Evolutionary conservation across 352 stramenopile species (phyloP).

Genomic region (Phytophthora aleatoria): DNA sequence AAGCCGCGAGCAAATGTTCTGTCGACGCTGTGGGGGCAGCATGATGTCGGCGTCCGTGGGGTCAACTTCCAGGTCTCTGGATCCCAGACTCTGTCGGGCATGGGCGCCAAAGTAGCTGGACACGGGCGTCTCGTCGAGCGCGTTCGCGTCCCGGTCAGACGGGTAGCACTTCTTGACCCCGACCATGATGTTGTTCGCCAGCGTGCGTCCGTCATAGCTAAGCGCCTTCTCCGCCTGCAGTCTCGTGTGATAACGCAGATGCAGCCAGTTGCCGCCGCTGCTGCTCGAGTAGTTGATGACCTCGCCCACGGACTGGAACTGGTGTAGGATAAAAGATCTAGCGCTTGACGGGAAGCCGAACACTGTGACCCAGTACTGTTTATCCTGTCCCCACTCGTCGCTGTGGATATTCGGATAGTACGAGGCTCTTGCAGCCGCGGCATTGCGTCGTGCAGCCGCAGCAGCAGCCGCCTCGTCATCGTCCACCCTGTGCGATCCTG

Average conservation of each 20-base stretch:
- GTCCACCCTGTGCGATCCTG: slow-evolving; percentile 33
- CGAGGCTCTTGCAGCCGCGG: slow-evolving; percentile 29
- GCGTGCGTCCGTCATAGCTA: slow-evolving; percentile 65
- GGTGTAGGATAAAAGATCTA: slow-evolving; percentile 69
- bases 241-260: slow-evolving; percentile 78
- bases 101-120: slow-evolving; percentile 60
- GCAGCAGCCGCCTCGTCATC: slow-evolving; percentile 32
- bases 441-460: slow-evolving; percentile 24
- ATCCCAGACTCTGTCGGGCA: slow-evolving; percentile 49
- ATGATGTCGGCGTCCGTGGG: slow-evolving; percentile 83
- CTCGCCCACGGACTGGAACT: slow-evolving; percentile 80
- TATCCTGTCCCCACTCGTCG: slow-evolving; percentile 79
- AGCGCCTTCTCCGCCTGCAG: slow-evolving; percentile 84
- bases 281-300: slow-evolving; percentile 70
- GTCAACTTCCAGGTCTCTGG: slow-evolving; percentile 73
- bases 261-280: slow-evolving; percentile 77
- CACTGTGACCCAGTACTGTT: slow-evolving; percentile 86
- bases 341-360: slow-evolving; percentile 74
- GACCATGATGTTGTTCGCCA: slow-evolving; percentile 77
- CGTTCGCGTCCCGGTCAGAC: slow-evolving; percentile 61
- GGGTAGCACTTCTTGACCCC: slow-evolving; percentile 81
- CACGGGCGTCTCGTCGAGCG: slow-evolving; percentile 58
- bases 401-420: slow-evolving; percentile 59
- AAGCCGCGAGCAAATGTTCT: slow-evolving; percentile 84
- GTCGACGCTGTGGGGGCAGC: slow-evolving; percentile 68